Base-by-base conservation (phyloP, 768 basidiomycete species). In the Naganishia antarctica region DNA sequence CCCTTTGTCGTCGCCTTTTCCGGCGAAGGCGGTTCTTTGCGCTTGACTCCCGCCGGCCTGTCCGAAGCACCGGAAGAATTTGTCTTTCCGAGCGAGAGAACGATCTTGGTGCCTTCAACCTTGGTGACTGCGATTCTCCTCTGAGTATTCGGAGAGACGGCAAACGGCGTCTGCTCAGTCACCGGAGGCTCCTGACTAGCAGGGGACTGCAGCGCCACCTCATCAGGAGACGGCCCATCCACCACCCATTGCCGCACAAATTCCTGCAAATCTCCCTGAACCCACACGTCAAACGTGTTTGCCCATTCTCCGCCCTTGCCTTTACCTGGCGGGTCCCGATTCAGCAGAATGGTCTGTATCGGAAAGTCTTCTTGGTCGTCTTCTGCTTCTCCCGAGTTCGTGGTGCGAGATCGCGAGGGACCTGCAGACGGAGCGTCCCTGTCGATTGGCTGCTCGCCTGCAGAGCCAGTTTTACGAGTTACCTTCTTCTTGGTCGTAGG, bases 201-300 rank as follows among this genome's bases (percentile, higher is more conserved):
- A 7, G 18, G 26, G 28, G 49, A 32, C 26, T 45, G 31, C 12
- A 16, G 11, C 13, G 37, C 25, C 15, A 63, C 50, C 25, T 43
- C 41, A 18, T 40, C 50, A 23, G 62, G 50, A 11, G 62, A 34
- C 12, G 62, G 62, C 3, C 64, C 64, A 21, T 45, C 34, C 0
- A 48, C 47, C 4, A 74, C 65, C 61, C 70, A 72, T 23, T 84
- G 74, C 41, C 78, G 78, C 5, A 89, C 87, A 76, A 93, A 92
- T 16, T 73, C 73, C 75, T 96, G 92, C 2, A 88, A 86, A 72
- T 94, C 91, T 1, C 91, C 90, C 70, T 91, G 85, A 61, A 91
- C 76, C 89, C 90, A 94, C 41, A 84, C 83, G 76, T 96, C 91
- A 69, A 96, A 93, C 3, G 93, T 86, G 8, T 85, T 87, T 66